phyloP scores from a whole-genome alignment of 371 early-diverging fungal species.

The Mucor irregularis region DNA sequence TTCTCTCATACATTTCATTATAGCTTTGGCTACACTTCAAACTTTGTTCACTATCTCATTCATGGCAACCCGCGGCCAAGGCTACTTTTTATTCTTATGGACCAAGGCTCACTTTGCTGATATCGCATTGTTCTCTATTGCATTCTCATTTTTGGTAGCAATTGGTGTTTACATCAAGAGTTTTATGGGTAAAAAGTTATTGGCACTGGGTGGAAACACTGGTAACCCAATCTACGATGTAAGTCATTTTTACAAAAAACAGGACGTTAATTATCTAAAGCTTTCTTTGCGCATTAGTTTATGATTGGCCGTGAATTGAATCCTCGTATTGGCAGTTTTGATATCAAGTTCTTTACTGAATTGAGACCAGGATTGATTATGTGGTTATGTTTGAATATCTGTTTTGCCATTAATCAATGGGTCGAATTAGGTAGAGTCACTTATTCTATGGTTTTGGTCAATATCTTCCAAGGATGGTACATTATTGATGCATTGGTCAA shows the following conservation, averaged over 20 bases:
- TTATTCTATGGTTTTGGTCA: constrained; percentile 76
- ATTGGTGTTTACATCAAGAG: constrained; percentile 74
- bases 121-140: constrained; percentile 66
- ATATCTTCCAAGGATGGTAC: constrained; percentile 80
- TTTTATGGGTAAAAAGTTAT: constrained; percentile 66
- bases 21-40: constrained; percentile 46
- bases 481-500: constrained; percentile 83
- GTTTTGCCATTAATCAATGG: constrained; percentile 81
- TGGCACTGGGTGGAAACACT: constrained; percentile 90
- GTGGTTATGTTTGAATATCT: constrained; percentile 76
- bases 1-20: not conserved
- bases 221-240: constrained; percentile 88
- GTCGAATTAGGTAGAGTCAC: constrained; percentile 65
- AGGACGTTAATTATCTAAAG: not conserved
- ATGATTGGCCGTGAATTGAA: constrained; percentile 86
- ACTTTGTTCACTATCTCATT: constrained; percentile 62
- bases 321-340: constrained; percentile 82
- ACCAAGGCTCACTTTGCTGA: constrained; percentile 72
- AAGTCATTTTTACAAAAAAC: constrained; percentile 14
- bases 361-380: constrained; percentile 88
- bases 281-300: constrained; percentile 43
- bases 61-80: constrained; percentile 38
- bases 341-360: constrained; percentile 92
- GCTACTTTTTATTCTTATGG: constrained; percentile 58
- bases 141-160: constrained; percentile 66